These are phyloP conservation scores for Botryosphaeria agaves DNA, from an alignment of 2,329 filamentous ascomycete genomes.

Conservation along the genomic window DNA sequence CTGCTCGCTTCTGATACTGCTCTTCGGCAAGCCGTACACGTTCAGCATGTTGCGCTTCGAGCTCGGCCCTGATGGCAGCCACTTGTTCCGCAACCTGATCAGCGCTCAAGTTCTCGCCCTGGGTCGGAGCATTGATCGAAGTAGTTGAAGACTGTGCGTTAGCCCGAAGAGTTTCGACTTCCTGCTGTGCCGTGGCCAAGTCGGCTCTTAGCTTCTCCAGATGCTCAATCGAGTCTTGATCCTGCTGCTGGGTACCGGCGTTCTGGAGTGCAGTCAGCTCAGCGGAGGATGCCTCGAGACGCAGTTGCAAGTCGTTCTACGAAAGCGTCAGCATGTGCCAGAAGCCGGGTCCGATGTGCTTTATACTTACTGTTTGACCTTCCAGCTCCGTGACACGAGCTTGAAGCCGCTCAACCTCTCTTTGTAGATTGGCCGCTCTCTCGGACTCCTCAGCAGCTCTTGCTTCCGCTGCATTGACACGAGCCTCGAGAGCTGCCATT, in stretches of 20 bases:
- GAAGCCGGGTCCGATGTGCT: constrained; percentile 17
- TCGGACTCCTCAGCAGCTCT: constrained; percentile 20
- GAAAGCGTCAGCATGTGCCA: constrained; percentile 2
- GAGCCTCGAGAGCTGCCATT: constrained; percentile 17
- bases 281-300: constrained; percentile 16
- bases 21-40: constrained; percentile 43
- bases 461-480: constrained; percentile 21
- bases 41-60: constrained; percentile 27
- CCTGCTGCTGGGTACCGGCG: constrained; percentile 1
- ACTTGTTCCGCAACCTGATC: constrained; percentile 31
- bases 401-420: constrained; percentile 34
- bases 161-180: constrained; percentile 26
- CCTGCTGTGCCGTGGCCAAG: constrained; percentile 24
- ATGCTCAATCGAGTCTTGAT: constrained; percentile 4
- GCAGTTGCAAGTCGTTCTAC: constrained; percentile 22
- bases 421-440: constrained; percentile 16
- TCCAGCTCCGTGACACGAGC: constrained; percentile 47
- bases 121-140: constrained; percentile 4
- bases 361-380: constrained; percentile 31
- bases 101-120: constrained; percentile 19
- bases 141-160: constrained; percentile 12
- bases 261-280: constrained; percentile 10
- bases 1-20: constrained; percentile 46
- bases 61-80: constrained; percentile 15
- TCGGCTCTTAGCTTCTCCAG: constrained; percentile 21